phyloP scores from a whole-genome alignment of 2,329 filamentous ascomycete species.

The Talaromyces marneffei region DNA sequence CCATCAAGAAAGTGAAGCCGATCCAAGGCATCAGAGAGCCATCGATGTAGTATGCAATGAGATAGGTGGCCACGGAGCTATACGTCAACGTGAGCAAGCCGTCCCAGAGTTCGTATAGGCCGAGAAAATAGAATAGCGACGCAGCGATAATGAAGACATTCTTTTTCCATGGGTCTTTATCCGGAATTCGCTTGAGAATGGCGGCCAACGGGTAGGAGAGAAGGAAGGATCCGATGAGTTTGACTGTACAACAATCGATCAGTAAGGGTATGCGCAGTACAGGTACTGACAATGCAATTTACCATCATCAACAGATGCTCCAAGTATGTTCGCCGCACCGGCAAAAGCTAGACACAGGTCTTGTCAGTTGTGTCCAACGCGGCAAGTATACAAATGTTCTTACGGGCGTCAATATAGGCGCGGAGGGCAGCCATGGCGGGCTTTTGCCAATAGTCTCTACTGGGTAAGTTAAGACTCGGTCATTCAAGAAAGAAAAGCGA shows the following conservation, averaged over 20 bases:
- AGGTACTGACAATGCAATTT: slow-evolving; percentile 21
- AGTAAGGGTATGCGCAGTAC: background rate
- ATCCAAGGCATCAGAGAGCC: slow-evolving; percentile 98
- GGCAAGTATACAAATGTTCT: background rate
- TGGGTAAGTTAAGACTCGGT: background rate
- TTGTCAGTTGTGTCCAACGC: background rate
- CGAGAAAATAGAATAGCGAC: slow-evolving; percentile 84
- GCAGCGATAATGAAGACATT: slow-evolving; percentile 79
- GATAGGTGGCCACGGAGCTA: slow-evolving; percentile 72
- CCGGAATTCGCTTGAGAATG: slow-evolving; percentile 82
- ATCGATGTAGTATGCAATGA: slow-evolving; percentile 74
- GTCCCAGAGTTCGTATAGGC: slow-evolving; percentile 86
- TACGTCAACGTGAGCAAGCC: slow-evolving; percentile 74
- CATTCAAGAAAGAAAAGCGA: slow-evolving; percentile 3
- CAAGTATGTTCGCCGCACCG: slow-evolving; percentile 52
- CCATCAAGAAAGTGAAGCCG: slow-evolving; percentile 89
- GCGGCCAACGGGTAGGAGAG: slow-evolving; percentile 88
- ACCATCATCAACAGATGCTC: slow-evolving; percentile 62
- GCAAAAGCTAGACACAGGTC: slow-evolving; percentile 40
- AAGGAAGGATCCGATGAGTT: slow-evolving; percentile 84
- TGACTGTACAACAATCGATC: slow-evolving; percentile 57
- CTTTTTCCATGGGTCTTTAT: slow-evolving; percentile 74
- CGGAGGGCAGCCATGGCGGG: slow-evolving; percentile 14
- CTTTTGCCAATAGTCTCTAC: background rate
- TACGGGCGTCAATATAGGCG: slow-evolving; percentile 15